Percentiles rank a stretch among this genome's conserved stretches.
These are phyloP conservation scores for Hanseniaspora uvarum DNA, from an alignment of 1,139 yeast species.

Conservation along the genomic window DNA sequence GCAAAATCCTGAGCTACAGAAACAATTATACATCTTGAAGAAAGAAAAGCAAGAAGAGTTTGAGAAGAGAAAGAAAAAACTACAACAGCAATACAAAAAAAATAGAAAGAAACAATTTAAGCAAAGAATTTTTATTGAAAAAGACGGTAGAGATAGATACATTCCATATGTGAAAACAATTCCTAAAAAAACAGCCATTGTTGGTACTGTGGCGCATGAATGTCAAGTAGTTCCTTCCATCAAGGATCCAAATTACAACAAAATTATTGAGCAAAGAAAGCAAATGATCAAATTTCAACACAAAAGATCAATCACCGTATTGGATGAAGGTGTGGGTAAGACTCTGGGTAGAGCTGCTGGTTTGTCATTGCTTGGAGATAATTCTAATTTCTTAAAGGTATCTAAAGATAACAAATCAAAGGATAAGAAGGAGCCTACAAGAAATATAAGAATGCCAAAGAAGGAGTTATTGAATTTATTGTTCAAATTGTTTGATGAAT, in stretches of 20 bases:
- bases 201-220: slow-evolving; percentile 86
- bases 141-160: slow-evolving; percentile 40
- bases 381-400: slow-evolving; percentile 53
- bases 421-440: slow-evolving; percentile 42
- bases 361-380: slow-evolving; percentile 60
- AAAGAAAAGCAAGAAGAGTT: slow-evolving; percentile 34
- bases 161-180: slow-evolving; percentile 70
- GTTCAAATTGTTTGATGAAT: slow-evolving; percentile 83
- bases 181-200: slow-evolving; percentile 73
- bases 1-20: slow-evolving; percentile 34
- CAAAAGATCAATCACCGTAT: slow-evolving; percentile 66
- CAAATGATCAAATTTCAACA: slow-evolving; percentile 36
- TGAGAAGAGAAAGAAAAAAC: slow-evolving; percentile 27
- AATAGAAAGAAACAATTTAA: slow-evolving; percentile 30
- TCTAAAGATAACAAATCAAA: slow-evolving; percentile 36
- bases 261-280: slow-evolving; percentile 48
- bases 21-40: slow-evolving; percentile 35
- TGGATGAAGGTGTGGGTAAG: slow-evolving; percentile 80
- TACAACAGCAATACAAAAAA: slow-evolving; percentile 29
- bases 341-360: slow-evolving; percentile 68
- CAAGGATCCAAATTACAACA: slow-evolving; percentile 57
- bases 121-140: slow-evolving; percentile 34
- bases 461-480: slow-evolving; percentile 80
- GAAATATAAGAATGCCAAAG: slow-evolving; percentile 90
- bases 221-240: slow-evolving; percentile 77